Evolutionary conservation across 1,284 basidiomycete genomes (phyloP), one percentile per base, ranked within the genome.

Genomic region (Kwoniella shivajii): DNA sequence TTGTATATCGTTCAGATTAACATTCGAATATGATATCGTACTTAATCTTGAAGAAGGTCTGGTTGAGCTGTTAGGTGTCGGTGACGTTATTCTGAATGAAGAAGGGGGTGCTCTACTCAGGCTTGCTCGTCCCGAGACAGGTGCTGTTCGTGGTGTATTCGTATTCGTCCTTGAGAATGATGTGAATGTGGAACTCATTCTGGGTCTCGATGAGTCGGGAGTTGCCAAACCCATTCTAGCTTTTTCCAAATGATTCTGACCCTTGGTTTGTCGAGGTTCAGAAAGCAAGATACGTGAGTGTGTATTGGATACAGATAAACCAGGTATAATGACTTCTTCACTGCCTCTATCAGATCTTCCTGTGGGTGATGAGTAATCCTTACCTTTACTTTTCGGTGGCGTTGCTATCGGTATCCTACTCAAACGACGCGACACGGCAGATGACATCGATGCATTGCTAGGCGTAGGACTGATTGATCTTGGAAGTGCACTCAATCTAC

Each of bases 11-110:
- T 54, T 51, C 2, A 39, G 44, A 33, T 47, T 33, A 31, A 50
- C 31, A 29, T 43, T 34, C n/a, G 54, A 27, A 27, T 53, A 56
- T 9, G 69, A 66, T 26, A 39, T 43, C 53, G 63, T 52, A 4
- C 68, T 70, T 33, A 67, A 43, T 10, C 71, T 59, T 1, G 71
- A 73, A 1, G 65, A 59, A 0, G 72, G 68, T 27, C 71, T 61
- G 7, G 56, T 50, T 20, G 43, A 20, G 13, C 50, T 34, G 24
- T 31, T 38, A 0, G 68, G 66, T 18, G 68, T 69, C 4, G 73
- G 73, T 2, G 73, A 67, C 0, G 58, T 38, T 7, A 64, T 42
- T 1, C 71, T 61, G 59, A 64, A 74, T 2, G 72, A 66, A 1
- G 74, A 76, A 4, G 74, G 72, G 2, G 70, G 68, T 22, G 50